Percentiles rank a stretch among this genome's conserved stretches.
These are phyloP conservation scores for Evansstolkia leycettana DNA, from an alignment of 495 filamentous ascomycete genomes.

Conservation along the genomic window DNA sequence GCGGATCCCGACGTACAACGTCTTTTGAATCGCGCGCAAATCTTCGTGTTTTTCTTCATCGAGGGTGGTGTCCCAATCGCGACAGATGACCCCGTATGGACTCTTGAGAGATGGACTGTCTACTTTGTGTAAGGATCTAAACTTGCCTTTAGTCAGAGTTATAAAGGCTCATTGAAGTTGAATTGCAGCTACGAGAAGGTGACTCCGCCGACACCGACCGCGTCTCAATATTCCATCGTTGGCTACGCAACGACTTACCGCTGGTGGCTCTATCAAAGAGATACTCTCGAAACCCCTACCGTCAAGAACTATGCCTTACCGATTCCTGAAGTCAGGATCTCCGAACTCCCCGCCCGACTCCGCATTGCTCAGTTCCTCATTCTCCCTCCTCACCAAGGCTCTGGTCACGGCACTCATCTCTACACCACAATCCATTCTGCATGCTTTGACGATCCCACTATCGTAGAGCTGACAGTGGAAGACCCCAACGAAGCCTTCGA, in stretches of 20 bases:
- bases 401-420: slow-evolving; percentile 66
- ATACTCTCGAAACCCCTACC: slow-evolving; percentile 14
- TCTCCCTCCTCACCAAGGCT: slow-evolving; percentile 73
- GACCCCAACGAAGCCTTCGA: slow-evolving; percentile 94
- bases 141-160: neutral
- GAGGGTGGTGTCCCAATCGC: slow-evolving; percentile 71
- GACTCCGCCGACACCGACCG: slow-evolving; percentile 28
- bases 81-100: slow-evolving; percentile 61
- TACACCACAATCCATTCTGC: slow-evolving; percentile 64
- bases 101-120: slow-evolving; percentile 71
- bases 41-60: slow-evolving; percentile 78
- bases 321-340: slow-evolving; percentile 24
- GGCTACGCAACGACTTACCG: slow-evolving; percentile 85
- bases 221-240: slow-evolving; percentile 56
- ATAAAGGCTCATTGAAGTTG: slow-evolving; percentile 8
- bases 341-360: slow-evolving; percentile 50
- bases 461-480: slow-evolving; percentile 83
- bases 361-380: slow-evolving; percentile 93
- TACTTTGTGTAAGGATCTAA: slow-evolving; percentile 54
- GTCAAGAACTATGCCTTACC: slow-evolving; percentile 32
- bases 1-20: slow-evolving; percentile 44
- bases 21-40: slow-evolving; percentile 65
- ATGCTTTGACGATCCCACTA: slow-evolving; percentile 47
- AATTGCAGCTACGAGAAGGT: slow-evolving; percentile 53
- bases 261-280: slow-evolving; percentile 39